Evolutionary conservation across 495 filamentous ascomycete species (phyloP), one percentile per base, ranked within the genome.

Genomic region (Aspergillus indologenus): DNA sequence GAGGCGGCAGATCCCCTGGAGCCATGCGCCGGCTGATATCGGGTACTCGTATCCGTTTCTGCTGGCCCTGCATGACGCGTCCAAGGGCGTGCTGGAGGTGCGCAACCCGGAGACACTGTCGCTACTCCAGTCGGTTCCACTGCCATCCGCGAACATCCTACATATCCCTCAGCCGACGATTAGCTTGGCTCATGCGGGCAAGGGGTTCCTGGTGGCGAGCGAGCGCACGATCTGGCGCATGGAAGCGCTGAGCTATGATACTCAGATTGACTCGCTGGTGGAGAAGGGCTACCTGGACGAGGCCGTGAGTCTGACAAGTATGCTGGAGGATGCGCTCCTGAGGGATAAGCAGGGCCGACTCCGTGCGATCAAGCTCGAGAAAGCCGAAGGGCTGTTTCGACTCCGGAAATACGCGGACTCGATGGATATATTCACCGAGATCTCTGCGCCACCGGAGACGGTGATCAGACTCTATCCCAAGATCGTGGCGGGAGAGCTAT

Each of bases 11-110:
- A 85, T 98, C 24, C 92, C 91, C 11, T 99, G 94, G 94, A 83
- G 86, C 26, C 79, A 85, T 53, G 92, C 92, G 1, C 95, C 94
- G 1, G 92, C 96, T 59, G 83, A 87, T 47, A 84, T 99, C 53
- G 95, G 92, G 44, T 98, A 96, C 67, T 95, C 90, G 45, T 97
- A 99, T 66, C 94, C 94, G 0, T 99, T 97, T 66, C 80, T 99
- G 44, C 75, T 99, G 42, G 89, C 92, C 2, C 79, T 99, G 4
- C 93, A 96, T 66, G 77, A 88, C 23, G 83, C 90, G 2, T 81
- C 88, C 2, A 95, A 94, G 71, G 95, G 96, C 2, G 83, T 85
- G 9, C 73, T 99, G 23, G 95, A 98, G 66, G 86, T 98, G 5
- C 81, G 94, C 17, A 99, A 98, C 65, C 95, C 94, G 0, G 89